Evolutionary conservation across 495 filamentous ascomycete genomes (phyloP), one percentile per base, ranked within the genome.

Genomic region (Aspergillus coremiiformis): DNA sequence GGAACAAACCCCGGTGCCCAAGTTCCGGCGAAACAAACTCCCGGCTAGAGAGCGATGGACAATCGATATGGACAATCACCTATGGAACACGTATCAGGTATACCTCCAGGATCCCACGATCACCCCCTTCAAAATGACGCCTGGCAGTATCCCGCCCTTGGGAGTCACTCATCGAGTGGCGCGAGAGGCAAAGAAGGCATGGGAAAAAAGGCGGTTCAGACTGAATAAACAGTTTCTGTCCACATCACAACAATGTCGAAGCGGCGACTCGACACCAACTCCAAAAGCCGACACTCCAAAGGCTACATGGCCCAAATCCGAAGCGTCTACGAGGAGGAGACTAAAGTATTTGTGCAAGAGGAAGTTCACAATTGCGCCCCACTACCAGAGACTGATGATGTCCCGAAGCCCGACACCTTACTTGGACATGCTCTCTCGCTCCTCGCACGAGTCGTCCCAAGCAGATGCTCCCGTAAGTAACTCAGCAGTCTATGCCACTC

Each of bases 61-160:
- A 2, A 79, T 84, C 41, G 86, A 89, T 17, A 94, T 95, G 89
- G 90, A 91, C 67, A 83, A 84, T 30, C 93, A 98, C 63, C 68
- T 98, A 24, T 97, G 94, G 94, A 83, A 86, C 29, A 90, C 87
- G 2, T 97, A 95, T 62, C 73, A 87, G 56, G 65, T 86, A 9
- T 98, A 96, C 62, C 73, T 96, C 10, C 85, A 90, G 56, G 90
- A 97, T 65, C 91, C 93, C 27, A 90, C 85, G 9, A 86, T 95
- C 23, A 98, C 93, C 1, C 93, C 93, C 0, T 92, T 97, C 70
- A 90, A 91, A 59, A 85, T 89, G 72, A 81, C 90, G 14, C 90
- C 92, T 19, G 91, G 89, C 47, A 80, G 81, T 49, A 81, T 91
- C 32, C 93, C 93, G 20, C 93, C 93, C 11, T 76, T 93, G 32